Conservation (phyloP, 805 yeast species). For the Metschnikowia lachancei region DNA sequence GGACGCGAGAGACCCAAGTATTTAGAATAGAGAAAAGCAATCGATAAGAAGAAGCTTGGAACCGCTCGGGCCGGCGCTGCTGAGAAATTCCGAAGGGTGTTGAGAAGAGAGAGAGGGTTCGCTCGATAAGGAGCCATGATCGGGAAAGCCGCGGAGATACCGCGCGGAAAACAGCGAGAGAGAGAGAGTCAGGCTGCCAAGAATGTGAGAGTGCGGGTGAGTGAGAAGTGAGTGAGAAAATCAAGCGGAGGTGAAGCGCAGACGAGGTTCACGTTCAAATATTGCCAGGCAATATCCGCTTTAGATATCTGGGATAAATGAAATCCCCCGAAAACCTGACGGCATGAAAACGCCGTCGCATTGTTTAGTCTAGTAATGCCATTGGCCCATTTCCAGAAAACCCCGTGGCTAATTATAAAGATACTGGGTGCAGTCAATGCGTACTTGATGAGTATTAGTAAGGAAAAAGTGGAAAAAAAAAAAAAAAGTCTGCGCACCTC, state of each 20-base stretch:
- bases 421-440: neutral
- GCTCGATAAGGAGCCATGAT: neutral
- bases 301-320: neutral
- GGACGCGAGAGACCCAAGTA: neutral
- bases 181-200: conserved; percentile 1
- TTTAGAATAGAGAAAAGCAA: neutral
- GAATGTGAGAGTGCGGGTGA: neutral
- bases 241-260: too few species aligned
- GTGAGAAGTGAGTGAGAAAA: too few species aligned
- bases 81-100: neutral
- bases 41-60: too few species aligned
- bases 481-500: conserved; percentile 9
- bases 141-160: conserved; percentile 10
- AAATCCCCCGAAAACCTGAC: neutral
- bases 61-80: too few species aligned
- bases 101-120: too few species aligned
- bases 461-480: neutral
- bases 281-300: neutral
- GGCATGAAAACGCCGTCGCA: neutral
- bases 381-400: neutral
- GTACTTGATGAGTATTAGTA: neutral
- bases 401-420: neutral
- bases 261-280: too few species aligned
- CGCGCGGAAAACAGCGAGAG: neutral
- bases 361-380: neutral